Base-by-base conservation (phyloP, 2,329 filamentous ascomycete species). In the Ophiostoma fasciatum region DNA sequence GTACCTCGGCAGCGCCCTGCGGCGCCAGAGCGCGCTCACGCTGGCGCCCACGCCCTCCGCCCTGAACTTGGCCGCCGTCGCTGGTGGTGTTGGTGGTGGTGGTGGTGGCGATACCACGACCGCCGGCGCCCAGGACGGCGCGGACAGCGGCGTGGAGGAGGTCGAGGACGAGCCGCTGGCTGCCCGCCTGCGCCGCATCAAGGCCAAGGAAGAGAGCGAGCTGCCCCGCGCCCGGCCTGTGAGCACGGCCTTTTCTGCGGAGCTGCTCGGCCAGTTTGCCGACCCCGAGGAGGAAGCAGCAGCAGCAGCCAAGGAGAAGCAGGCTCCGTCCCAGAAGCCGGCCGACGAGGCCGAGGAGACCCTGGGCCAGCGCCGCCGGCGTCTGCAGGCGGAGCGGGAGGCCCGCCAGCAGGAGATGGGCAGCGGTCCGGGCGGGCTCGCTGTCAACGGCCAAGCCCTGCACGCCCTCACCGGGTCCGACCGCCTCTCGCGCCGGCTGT, bases 311-410 rank as follows among this genome's bases (percentile, higher is more conserved):
- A 23, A 46, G 5, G 55, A 55, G 31, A 42, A 41, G 15, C 52
- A 48, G 23, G 44, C 50, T 15, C 22, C 50, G 46, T 6, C 43
- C 51, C 32, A 28, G 42, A 17, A 17, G 31, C 31, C 21, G 38
- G 45, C 50, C 15, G 64, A 67, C 42, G 78, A 77, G 45, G 78
- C 5, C 5, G 22, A 84, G 46, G 82, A 90, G 51, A 88, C 82
- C 0, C 63, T 90, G 0, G 82, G 81, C 9, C 80, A 88, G 53
- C 74, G 82, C 10, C 74, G 81, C 1, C 74, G 73, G 20, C 71
- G 82, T 19, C 62, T 90, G 2, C 80, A 85, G 51, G 74, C 75
- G 7, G 74, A 78, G 48, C 64, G 65, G 19, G 76, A 81, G 54
- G 76, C 76, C 7, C 68, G 71, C 20, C 68, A 71, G 42, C 59